Evolutionary conservation across 2,329 filamentous ascomycete species (phyloP).

Genomic region (Cladosporium sphaerospermum): DNA sequence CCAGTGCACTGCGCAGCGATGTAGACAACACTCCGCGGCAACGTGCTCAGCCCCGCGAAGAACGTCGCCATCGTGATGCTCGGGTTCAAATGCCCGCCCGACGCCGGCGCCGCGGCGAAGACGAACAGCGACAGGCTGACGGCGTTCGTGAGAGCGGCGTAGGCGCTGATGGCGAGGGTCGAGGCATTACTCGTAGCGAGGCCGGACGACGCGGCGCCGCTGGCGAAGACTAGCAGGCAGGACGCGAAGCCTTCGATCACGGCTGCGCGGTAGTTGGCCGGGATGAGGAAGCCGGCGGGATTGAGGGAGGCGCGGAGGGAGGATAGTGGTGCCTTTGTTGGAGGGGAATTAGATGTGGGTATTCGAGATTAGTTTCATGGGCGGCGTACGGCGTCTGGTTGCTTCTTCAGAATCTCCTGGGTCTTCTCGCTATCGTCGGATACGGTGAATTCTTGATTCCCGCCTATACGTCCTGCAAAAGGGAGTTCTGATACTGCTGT

Average conservation of each 20-base stretch:
- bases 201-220: constrained; percentile 18
- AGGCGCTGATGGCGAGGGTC: constrained; percentile 11
- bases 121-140: constrained; percentile 41
- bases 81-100: constrained; percentile 50
- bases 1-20: constrained; percentile 42
- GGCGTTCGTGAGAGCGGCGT: constrained; percentile 15
- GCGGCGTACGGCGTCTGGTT: constrained; percentile 25
- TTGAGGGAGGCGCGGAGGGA: constrained; percentile 14
- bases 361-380: not conserved
- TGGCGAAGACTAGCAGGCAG: constrained; percentile 18
- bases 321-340: constrained; percentile 15
- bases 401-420: constrained; percentile 15
- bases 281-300: constrained; percentile 17
- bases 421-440: constrained; percentile 19
- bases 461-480: constrained; percentile 31
- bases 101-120: constrained; percentile 43
- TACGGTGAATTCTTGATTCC: constrained; percentile 29
- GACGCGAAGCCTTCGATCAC: constrained; percentile 21
- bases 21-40: constrained; percentile 45
- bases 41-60: constrained; percentile 43
- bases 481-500: constrained; percentile 7
- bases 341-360: not conserved
- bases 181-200: constrained; percentile 12
- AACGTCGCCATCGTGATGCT: constrained; percentile 50
- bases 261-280: constrained; percentile 20